Conservation (phyloP, 257 asterid genomes). For the Penstemon eatonii region DNA sequence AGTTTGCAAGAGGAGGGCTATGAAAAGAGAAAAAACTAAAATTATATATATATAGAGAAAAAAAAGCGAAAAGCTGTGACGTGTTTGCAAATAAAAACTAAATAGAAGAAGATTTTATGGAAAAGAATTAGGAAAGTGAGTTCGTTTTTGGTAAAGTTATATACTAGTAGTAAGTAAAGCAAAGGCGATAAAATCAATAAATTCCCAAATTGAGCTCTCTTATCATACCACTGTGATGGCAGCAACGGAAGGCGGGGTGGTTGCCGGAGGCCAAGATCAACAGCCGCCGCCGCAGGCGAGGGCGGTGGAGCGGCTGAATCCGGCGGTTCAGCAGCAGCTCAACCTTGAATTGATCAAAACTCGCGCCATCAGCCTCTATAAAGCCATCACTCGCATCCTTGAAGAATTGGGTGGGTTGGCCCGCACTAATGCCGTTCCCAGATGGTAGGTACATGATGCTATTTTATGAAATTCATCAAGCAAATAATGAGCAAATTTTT, state of each 20-base stretch:
- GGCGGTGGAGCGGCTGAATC: slow-evolving; percentile 80
- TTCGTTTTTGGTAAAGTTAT: too few species aligned
- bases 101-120: too few species aligned
- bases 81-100: too few species aligned
- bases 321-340: slow-evolving; percentile 89
- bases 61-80: too few species aligned
- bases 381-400: slow-evolving; percentile 92
- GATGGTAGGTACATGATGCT: slow-evolving; percentile 48
- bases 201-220: neutral
- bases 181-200: too few species aligned
- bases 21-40: too few species aligned
- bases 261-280: slow-evolving; percentile 43
- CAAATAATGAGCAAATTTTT: neutral
- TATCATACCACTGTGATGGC: slow-evolving; percentile 32
- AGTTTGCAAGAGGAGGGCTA: too few species aligned
- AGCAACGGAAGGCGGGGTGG: slow-evolving; percentile 55
- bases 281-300: slow-evolving; percentile 49
- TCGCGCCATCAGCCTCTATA: slow-evolving; percentile 85
- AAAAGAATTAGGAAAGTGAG: too few species aligned
- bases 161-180: too few species aligned
- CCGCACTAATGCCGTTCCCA: slow-evolving; percentile 72
- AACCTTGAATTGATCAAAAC: slow-evolving; percentile 94
- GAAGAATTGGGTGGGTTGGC: slow-evolving; percentile 76
- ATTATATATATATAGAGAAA: too few species aligned
- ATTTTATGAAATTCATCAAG: slow-evolving; percentile 9